Percentiles rank a stretch among this genome's conserved stretches.
Evolutionary conservation across 2,329 filamentous ascomycete genomes (phyloP).

Genomic region (Hirsutella thompsonii): DNA sequence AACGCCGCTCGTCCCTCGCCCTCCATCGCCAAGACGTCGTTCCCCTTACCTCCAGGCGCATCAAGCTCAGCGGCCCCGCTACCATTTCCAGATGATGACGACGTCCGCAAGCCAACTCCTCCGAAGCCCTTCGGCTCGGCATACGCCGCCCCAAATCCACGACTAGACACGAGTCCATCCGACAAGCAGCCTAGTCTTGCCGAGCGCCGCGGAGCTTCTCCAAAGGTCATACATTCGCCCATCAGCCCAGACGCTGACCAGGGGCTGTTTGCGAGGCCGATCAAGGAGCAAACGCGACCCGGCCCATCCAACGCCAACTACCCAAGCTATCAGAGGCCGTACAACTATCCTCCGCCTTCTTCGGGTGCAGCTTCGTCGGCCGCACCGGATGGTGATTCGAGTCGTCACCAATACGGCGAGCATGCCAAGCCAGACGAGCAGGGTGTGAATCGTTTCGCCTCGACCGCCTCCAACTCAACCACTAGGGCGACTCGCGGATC

Average conservation of each 20-base stretch:
- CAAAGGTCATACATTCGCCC: conserved; percentile 73
- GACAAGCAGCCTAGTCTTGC: conserved; percentile 56
- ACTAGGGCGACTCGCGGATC: conserved; percentile 86
- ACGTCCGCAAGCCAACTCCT: conserved; percentile 31
- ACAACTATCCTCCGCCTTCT: conserved; percentile 48
- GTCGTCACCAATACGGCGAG: conserved; percentile 4
- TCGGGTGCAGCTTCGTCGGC: conserved; percentile 4
- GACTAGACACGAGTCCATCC: conserved; percentile 40
- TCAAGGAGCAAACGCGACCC: conserved; percentile 28
- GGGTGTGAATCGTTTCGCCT: conserved; percentile 51
- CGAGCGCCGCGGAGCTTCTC: conserved; percentile 69
- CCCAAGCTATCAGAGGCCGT: conserved; percentile 40
- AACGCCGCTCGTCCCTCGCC: conserved; percentile 28
- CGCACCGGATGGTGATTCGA: neutral
- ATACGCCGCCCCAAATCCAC: conserved; percentile 37
- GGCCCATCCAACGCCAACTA: conserved; percentile 28
- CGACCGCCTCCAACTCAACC: conserved; percentile 85
- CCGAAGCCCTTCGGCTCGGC: conserved; percentile 31
- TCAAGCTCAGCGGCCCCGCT: conserved; percentile 55
- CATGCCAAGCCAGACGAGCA: conserved; percentile 24
- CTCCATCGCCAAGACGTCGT: conserved; percentile 36
- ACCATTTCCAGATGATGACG: conserved; percentile 62
- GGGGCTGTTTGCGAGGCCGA: conserved; percentile 62
- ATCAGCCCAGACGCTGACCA: conserved; percentile 65
- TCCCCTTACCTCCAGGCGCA: conserved; percentile 54